These are phyloP conservation scores for Lojkania enalia DNA, from an alignment of 2,329 filamentous ascomycete genomes.

Conservation along the genomic window DNA sequence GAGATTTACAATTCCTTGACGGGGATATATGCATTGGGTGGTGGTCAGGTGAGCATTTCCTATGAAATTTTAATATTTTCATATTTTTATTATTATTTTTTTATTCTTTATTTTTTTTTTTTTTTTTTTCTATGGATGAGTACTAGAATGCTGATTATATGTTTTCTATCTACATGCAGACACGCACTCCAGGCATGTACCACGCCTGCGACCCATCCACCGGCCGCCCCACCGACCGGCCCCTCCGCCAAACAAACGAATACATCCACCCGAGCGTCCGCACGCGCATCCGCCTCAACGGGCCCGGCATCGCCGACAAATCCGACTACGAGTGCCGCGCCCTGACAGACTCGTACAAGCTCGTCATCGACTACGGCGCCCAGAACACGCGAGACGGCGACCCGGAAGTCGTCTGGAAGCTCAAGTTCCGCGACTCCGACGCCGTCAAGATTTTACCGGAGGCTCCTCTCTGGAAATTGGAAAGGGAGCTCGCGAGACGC, in stretches of 20 bases:
- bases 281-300: constrained; percentile 49
- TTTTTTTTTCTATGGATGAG: not conserved
- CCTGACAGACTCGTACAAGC: constrained; percentile 52
- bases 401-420: constrained; percentile 51
- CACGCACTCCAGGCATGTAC: constrained; percentile 54
- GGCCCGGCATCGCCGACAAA: constrained; percentile 52
- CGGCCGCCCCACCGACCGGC: constrained; percentile 47
- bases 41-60: constrained; percentile 40
- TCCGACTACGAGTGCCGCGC: constrained; percentile 50
- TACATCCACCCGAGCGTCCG: constrained; percentile 57
- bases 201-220: constrained; percentile 50
- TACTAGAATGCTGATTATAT: too few species aligned
- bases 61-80: too few species aligned
- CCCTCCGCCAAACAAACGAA: constrained; percentile 54
- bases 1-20: constrained; percentile 51
- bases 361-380: constrained; percentile 49
- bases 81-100: not conserved
- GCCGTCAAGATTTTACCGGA: constrained; percentile 49
- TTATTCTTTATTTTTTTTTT: not conserved
- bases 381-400: constrained; percentile 25
- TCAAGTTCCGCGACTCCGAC: constrained; percentile 40
- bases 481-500: constrained; percentile 47
- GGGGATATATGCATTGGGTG: constrained; percentile 53
- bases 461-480: constrained; percentile 50
- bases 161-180: constrained; percentile 24